These are phyloP conservation scores for Monsonia emarginata DNA, from an alignment of 441 rosid species.

Conservation along the genomic window DNA sequence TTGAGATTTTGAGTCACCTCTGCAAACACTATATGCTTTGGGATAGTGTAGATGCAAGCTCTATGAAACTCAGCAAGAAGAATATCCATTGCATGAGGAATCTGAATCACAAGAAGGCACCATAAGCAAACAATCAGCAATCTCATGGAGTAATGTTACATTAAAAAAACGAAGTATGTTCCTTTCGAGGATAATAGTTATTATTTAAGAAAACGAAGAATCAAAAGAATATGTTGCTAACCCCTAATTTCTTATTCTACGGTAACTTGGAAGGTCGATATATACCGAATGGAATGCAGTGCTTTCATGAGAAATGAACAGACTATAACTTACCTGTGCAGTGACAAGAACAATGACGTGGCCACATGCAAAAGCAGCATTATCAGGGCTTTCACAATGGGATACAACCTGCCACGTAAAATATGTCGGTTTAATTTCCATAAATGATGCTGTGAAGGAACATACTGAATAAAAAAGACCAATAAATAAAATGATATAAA, in stretches of 20 bases:
- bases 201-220: too few relatives aligned
- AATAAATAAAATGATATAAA: slow-evolving; percentile 5
- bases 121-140: slow-evolving; percentile 2
- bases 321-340: slow-evolving; percentile 47
- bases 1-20: slow-evolving; percentile 34
- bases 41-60: slow-evolving; percentile 77
- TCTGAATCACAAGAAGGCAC: slow-evolving; percentile 36
- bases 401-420: slow-evolving; percentile 47
- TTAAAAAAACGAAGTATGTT: not conserved
- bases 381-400: slow-evolving; percentile 44
- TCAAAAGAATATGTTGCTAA: not conserved
- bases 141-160: not conserved
- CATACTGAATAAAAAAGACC: not conserved
- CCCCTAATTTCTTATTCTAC: not conserved
- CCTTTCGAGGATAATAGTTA: not conserved
- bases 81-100: slow-evolving; percentile 64
- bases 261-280: not conserved
- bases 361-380: slow-evolving; percentile 55
- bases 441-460: not conserved
- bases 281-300: not conserved
- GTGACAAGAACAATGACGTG: slow-evolving; percentile 59
- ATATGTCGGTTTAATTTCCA: slow-evolving; percentile 3
- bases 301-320: not conserved
- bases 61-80: slow-evolving; percentile 72
- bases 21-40: slow-evolving; percentile 49